Evolutionary conservation across 148 eudicot genomes (phyloP).

Genomic region (Pharnaceum exiguum): DNA sequence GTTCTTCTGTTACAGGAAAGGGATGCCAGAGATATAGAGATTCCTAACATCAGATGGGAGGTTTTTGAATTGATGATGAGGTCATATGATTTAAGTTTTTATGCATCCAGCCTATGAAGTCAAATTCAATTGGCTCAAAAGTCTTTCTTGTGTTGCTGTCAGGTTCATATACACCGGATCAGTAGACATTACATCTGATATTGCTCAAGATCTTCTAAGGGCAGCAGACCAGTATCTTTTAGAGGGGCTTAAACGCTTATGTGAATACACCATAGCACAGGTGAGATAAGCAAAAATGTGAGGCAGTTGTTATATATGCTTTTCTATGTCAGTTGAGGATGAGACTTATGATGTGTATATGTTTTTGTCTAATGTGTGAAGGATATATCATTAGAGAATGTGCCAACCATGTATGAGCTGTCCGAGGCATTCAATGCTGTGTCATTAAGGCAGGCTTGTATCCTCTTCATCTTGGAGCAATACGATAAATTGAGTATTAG

Average conservation of each 20-base stretch:
- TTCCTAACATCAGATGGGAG: conserved; percentile 88
- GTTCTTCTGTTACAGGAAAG: conserved; percentile 45
- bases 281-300: conserved; percentile 25
- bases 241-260: conserved; percentile 82
- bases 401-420: conserved; percentile 58
- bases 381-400: conserved; percentile 63
- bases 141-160: conserved; percentile 14
- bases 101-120: background rate
- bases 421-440: conserved; percentile 72
- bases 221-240: conserved; percentile 93
- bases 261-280: conserved; percentile 82
- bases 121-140: background rate
- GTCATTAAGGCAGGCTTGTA: conserved; percentile 60
- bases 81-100: conserved; percentile 20
- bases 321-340: background rate
- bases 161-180: conserved; percentile 92
- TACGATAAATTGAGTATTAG: conserved; percentile 43
- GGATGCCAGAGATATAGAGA: conserved; percentile 76
- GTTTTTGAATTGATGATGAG: conserved; percentile 97
- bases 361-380: conserved; percentile 16
- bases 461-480: conserved; percentile 67
- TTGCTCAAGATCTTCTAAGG: conserved; percentile 81
- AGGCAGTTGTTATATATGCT: background rate
- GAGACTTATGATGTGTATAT: background rate
- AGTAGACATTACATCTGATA: conserved; percentile 52